These are phyloP conservation scores for Candida coleopterorum DNA, from an alignment of 805 yeast genomes.

Conservation along the genomic window DNA sequence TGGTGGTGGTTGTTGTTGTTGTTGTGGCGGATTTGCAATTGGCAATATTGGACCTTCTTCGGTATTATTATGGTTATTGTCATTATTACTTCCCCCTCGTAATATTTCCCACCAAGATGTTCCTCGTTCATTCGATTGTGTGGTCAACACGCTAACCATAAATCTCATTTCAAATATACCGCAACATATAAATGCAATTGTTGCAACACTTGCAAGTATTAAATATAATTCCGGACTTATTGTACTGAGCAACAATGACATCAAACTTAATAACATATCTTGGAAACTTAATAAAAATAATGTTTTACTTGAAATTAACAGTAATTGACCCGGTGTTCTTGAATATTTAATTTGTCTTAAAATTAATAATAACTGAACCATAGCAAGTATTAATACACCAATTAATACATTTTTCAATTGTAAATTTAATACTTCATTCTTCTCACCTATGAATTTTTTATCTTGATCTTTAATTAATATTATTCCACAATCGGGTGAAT, in stretches of 20 bases:
- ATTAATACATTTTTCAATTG: constrained; percentile 38
- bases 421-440: constrained; percentile 42
- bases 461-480: constrained; percentile 27
- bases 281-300: constrained; percentile 63
- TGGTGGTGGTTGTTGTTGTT: constrained; percentile 8
- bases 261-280: constrained; percentile 67
- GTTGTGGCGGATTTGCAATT: constrained; percentile 8
- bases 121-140: constrained; percentile 69
- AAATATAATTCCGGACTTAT: constrained; percentile 54
- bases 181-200: constrained; percentile 63
- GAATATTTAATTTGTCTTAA: constrained; percentile 67
- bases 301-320: constrained; percentile 51
- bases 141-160: constrained; percentile 57
- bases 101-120: constrained; percentile 63
- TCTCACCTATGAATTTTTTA: constrained; percentile 44
- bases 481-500: constrained; percentile 88
- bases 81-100: constrained; percentile 41
- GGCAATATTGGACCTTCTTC: constrained; percentile 8
- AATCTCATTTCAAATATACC: constrained; percentile 74
- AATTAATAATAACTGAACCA: constrained; percentile 50
- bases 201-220: constrained; percentile 64
- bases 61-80: too few species aligned
- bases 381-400: constrained; percentile 42
- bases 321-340: constrained; percentile 75
- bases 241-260: constrained; percentile 56